A percentile compares a stretch with the other conserved stretches of the same genome.
Evolutionary conservation across 75 land plant species (phyloP).

Genomic region (Selaginella tamariscina): DNA sequence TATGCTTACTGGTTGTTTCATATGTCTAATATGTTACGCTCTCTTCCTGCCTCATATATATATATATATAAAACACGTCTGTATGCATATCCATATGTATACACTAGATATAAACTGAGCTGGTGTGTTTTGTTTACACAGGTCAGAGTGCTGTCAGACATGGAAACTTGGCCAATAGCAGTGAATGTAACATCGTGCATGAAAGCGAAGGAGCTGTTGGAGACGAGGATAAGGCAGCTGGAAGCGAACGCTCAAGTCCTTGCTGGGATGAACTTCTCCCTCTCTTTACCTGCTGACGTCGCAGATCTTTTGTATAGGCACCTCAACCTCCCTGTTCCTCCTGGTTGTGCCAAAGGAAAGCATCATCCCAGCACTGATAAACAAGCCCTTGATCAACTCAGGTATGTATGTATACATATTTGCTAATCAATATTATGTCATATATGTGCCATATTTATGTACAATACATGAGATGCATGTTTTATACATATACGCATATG

Average conservation of each 20-base stretch:
- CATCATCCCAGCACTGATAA: constrained; percentile 94
- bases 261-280: constrained; percentile 77
- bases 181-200: constrained; percentile 78
- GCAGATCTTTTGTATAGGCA: constrained; percentile 75
- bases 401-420: constrained; percentile 26
- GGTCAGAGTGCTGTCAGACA: constrained; percentile 81
- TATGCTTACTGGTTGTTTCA: too few relatives aligned
- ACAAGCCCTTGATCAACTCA: constrained; percentile 63
- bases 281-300: constrained; percentile 75
- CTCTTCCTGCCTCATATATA: too few relatives aligned
- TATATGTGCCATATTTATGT: too few relatives aligned
- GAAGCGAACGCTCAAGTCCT: constrained; percentile 62
- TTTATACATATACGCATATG: too few relatives aligned
- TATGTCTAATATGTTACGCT: too few relatives aligned
- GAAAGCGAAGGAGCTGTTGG: constrained; percentile 44
- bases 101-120: too few relatives aligned
- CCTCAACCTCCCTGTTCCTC: constrained; percentile 75
- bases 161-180: constrained; percentile 78
- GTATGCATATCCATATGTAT: too few relatives aligned
- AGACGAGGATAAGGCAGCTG: constrained; percentile 55
- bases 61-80: too few relatives aligned
- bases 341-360: constrained; percentile 64
- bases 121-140: too few relatives aligned
- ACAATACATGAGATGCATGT: too few relatives aligned
- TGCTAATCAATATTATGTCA: neutral